These are phyloP conservation scores for Neurospora sp. DNA, from an alignment of 495 filamentous ascomycete genomes.

Conservation along the genomic window DNA sequence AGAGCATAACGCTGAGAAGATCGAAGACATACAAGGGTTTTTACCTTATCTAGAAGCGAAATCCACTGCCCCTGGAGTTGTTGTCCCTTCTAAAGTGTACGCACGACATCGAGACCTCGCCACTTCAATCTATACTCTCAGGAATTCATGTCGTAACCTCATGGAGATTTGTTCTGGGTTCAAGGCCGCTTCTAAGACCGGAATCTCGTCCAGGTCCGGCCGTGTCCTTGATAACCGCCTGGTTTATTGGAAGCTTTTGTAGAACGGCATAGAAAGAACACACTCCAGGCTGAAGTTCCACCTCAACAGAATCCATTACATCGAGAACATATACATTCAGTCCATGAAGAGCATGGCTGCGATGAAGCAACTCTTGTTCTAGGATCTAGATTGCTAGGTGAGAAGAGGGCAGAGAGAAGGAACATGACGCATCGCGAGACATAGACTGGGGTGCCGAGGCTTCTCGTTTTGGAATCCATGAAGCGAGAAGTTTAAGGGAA, in stretches of 20 bases:
- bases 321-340: not conserved
- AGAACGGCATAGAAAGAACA: not conserved
- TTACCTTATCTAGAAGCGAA: not conserved
- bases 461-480: not conserved
- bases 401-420: not conserved
- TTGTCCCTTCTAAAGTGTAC: not conserved
- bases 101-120: not conserved
- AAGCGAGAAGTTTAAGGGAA: not conserved
- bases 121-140: not conserved
- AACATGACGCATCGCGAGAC: not conserved
- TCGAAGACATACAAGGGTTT: not conserved
- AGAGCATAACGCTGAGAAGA: not conserved
- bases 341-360: not conserved
- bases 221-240: not conserved
- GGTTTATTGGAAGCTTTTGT: not conserved
- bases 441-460: not conserved
- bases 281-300: not conserved
- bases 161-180: not conserved
- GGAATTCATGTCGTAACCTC: not conserved
- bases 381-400: not conserved
- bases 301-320: not conserved
- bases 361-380: not conserved
- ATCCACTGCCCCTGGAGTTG: fast-evolving
- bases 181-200: not conserved
- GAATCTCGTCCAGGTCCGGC: not conserved